Evolutionary conservation across 2,329 filamentous ascomycete genomes (phyloP).

Genomic region (Trichothecium sympodiale): DNA sequence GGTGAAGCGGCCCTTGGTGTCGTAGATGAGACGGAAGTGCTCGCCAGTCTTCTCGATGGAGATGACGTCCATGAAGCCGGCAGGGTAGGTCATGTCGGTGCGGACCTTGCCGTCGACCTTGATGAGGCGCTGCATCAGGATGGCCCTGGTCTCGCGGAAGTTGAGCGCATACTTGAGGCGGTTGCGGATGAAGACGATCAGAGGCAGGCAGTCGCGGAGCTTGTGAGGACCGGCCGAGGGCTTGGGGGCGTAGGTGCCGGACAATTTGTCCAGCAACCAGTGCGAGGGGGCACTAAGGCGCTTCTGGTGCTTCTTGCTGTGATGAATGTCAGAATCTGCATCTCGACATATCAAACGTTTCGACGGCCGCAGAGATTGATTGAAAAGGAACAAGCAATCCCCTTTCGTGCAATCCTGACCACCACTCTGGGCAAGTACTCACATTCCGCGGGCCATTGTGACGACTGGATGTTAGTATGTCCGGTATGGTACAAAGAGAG

Average conservation of each 20-base stretch:
- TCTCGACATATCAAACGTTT: no score
- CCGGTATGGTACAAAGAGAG: no score
- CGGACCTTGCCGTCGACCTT: conserved; percentile 99
- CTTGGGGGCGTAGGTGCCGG: conserved; percentile 68
- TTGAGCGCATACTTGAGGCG: conserved; percentile 99
- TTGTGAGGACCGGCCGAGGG: conserved; percentile 90
- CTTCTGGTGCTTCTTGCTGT: conserved; percentile 99
- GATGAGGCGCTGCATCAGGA: conserved; percentile 99
- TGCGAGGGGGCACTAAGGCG: conserved; percentile 97
- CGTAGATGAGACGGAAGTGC: conserved; percentile 99
- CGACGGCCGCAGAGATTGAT: no score
- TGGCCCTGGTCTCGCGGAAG: conserved; percentile 91
- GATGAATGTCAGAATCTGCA: conserved; percentile 4
- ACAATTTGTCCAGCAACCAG: conserved; percentile 99
- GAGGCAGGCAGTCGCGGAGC: conserved; percentile 94
- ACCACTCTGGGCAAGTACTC: conserved; percentile 20
- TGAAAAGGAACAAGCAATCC: no score
- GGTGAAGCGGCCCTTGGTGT: conserved; percentile 99
- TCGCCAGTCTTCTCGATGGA: conserved; percentile 99
- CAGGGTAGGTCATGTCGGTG: conserved; percentile 94
- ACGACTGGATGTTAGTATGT: conserved; percentile 21
- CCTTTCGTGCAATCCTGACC: no score
- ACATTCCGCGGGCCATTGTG: conserved; percentile 57
- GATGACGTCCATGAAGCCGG: conserved; percentile 99
- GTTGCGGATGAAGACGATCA: conserved; percentile 96